A percentile compares a stretch with the other conserved stretches of the same genome.
phyloP scores from a whole-genome alignment of 768 basidiomycete species.

The Kwoniella mangroviensis region DNA sequence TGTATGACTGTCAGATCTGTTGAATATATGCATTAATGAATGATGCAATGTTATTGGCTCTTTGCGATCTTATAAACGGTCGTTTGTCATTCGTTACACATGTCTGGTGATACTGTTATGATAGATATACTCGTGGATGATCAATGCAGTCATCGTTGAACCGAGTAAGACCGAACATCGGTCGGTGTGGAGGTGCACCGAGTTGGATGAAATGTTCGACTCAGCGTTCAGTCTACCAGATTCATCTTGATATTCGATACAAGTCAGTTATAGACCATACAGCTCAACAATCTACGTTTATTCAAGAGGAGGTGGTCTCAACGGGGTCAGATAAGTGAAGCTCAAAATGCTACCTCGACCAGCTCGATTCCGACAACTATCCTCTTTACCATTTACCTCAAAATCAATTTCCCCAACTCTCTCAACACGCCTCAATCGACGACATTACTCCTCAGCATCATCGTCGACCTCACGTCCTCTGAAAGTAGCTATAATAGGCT shows the following conservation, averaged over 20 bases:
- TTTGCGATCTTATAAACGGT: no score
- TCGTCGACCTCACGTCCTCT: conserved; percentile 50
- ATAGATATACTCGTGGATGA: neutral
- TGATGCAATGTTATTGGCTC: neutral
- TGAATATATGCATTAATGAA: neutral
- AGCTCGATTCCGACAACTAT: conserved; percentile 11
- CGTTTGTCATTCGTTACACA: no score
- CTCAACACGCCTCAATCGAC: neutral
- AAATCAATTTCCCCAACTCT: neutral
- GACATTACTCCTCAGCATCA: neutral
- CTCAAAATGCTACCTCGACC: conserved; percentile 25
- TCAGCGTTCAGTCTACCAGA: neutral
- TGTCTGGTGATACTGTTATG: no score
- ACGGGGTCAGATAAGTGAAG: no score
- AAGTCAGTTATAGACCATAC: neutral
- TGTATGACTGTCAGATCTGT: neutral
- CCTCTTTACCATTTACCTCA: neutral
- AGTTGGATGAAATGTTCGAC: neutral
- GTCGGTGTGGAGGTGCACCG: neutral
- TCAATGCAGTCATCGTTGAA: neutral
- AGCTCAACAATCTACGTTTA: no score
- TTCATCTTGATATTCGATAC: neutral
- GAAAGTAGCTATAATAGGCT: conserved; percentile 90
- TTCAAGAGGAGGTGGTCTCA: no score
- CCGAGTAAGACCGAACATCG: conserved; percentile 14